Conservation (phyloP, 371 early-diverging fungal genomes). For the Rhizomucor pusillus region DNA sequence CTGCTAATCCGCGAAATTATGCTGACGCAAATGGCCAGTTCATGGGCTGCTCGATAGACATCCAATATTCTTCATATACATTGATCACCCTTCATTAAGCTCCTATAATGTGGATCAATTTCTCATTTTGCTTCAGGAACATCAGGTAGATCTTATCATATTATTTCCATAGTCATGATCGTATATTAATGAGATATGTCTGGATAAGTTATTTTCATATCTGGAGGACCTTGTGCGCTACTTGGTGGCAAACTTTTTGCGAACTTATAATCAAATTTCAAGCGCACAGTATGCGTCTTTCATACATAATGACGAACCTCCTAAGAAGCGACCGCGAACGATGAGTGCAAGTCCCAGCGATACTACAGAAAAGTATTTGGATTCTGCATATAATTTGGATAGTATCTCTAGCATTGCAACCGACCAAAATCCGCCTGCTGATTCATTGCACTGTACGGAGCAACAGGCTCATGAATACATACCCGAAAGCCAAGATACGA, state of each 20-base stretch:
- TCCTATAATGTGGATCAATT: slow-evolving; percentile 41
- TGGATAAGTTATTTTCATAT: neutral
- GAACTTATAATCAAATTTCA: neutral
- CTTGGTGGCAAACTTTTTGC: neutral
- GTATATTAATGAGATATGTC: too few species aligned
- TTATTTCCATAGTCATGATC: too few species aligned
- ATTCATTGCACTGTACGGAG: too few species aligned
- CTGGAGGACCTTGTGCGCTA: neutral
- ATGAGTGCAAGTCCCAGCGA: neutral
- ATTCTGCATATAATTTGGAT: too few species aligned
- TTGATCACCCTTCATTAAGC: slow-evolving; percentile 34
- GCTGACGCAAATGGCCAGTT: neutral
- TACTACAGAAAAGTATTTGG: too few species aligned
- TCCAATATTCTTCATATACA: slow-evolving; percentile 53
- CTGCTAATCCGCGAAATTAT: too few species aligned
- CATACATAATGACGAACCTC: neutral
- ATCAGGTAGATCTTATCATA: too few species aligned
- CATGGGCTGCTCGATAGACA: slow-evolving; percentile 23
- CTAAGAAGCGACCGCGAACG: too few species aligned
- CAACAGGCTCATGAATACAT: too few species aligned
- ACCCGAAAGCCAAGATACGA: too few species aligned
- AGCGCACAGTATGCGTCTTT: neutral
- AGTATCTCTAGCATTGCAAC: too few species aligned
- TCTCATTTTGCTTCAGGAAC: slow-evolving; percentile 16
- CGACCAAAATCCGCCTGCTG: too few species aligned